Evolutionary conservation across 192 early-diverging fungal genomes (phyloP).

Genomic region (Backusella liffmaniae): DNA sequence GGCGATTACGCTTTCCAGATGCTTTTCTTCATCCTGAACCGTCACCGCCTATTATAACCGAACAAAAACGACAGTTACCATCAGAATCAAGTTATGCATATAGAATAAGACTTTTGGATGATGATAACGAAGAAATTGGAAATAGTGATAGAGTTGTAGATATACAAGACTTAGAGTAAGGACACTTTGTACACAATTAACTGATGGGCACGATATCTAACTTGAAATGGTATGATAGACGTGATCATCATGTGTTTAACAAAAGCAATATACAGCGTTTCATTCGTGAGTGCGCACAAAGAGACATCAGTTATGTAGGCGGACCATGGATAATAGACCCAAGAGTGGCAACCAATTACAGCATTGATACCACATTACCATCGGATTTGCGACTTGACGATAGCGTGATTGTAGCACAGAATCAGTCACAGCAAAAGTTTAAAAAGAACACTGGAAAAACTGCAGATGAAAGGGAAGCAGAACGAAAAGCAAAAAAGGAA

Average conservation of each 20-base stretch:
- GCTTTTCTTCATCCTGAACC: constrained; percentile 16
- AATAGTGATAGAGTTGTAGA: background rate
- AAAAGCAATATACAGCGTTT: constrained; percentile 66
- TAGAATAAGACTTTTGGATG: background rate
- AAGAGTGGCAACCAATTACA: background rate
- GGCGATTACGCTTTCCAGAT: constrained; percentile 14
- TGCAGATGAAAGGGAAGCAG: constrained; percentile 24
- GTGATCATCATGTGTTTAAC: constrained; percentile 58
- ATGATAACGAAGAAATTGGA: background rate
- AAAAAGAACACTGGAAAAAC: constrained; percentile 1
- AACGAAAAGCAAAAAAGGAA: constrained; percentile 31
- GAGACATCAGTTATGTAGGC: constrained; percentile 46
- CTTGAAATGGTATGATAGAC: background rate
- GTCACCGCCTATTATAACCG: background rate
- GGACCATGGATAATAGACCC: constrained; percentile 73
- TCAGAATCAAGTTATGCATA: background rate
- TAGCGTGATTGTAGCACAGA: background rate
- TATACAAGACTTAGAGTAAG: constrained; percentile 10
- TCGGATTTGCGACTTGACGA: constrained; percentile 27
- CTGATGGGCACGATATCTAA: background rate
- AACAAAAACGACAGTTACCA: background rate
- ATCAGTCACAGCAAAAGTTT: background rate
- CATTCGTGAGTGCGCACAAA: constrained; percentile 63
- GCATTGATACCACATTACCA: constrained; percentile 43
- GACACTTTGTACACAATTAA: background rate